phyloP scores from a whole-genome alignment of 805 yeast species.

The Yamadazyma akitaensis region DNA sequence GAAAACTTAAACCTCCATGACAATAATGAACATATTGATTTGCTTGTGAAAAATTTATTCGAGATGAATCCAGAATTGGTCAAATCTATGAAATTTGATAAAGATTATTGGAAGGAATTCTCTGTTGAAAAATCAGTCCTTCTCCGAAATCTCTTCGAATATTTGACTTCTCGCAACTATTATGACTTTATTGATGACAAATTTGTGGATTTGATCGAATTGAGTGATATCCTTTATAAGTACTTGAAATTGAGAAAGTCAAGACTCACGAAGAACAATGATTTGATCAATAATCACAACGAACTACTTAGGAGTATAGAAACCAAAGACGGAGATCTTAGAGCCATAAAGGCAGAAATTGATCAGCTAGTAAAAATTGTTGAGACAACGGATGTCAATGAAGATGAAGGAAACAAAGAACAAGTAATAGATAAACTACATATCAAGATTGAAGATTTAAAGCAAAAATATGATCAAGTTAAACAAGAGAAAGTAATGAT shows the following conservation, averaged over 20 bases:
- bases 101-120: slow-evolving; percentile 64
- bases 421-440: slow-evolving; percentile 2
- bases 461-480: slow-evolving; percentile 1
- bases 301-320: slow-evolving; percentile 8
- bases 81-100: slow-evolving; percentile 55
- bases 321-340: slow-evolving; percentile 6
- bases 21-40: slow-evolving; percentile 52
- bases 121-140: slow-evolving; percentile 75
- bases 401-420: slow-evolving; percentile 17
- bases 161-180: slow-evolving; percentile 54
- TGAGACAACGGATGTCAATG: slow-evolving; percentile 5
- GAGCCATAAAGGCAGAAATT: slow-evolving; percentile 1
- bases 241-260: slow-evolving; percentile 50
- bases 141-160: slow-evolving; percentile 61
- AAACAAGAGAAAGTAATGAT: slow-evolving; percentile 13
- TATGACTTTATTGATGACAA: slow-evolving; percentile 58
- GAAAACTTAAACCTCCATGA: slow-evolving; percentile 71
- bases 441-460: slow-evolving; percentile 8
- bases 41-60: slow-evolving; percentile 53
- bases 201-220: slow-evolving; percentile 75
- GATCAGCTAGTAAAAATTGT: slow-evolving; percentile 14
- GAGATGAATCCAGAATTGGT: slow-evolving; percentile 61
- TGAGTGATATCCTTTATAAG: slow-evolving; percentile 56
- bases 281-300: slow-evolving; percentile 19
- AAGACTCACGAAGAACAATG: slow-evolving; percentile 21